These are phyloP conservation scores for Cladosporium oxysporum DNA, from an alignment of 2,329 filamentous ascomycete genomes.

Conservation along the genomic window DNA sequence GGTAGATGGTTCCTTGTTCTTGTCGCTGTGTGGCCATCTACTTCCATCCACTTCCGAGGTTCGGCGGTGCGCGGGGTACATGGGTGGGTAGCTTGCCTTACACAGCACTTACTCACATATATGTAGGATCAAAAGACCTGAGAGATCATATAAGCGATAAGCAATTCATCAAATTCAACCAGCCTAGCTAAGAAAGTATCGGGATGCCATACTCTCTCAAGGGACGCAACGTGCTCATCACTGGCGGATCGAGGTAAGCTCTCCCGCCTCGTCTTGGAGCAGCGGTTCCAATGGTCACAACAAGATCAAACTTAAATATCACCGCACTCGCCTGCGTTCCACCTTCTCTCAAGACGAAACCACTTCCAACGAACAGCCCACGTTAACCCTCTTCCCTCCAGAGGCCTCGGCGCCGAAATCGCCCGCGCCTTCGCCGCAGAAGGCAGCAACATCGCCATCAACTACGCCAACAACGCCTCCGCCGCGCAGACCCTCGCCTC, in stretches of 20 bases:
- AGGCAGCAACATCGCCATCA: conserved; percentile 70
- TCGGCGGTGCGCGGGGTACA: conserved; percentile 4
- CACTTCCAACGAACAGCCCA: not conserved
- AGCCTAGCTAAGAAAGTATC: not conserved
- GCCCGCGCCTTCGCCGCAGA: conserved; percentile 66
- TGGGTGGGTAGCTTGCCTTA: not conserved
- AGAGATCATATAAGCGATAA: not conserved
- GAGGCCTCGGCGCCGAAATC: conserved; percentile 72
- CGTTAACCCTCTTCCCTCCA: conserved; percentile 30
- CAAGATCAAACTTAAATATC: not conserved
- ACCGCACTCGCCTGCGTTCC: not conserved
- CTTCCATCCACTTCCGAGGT: conserved; percentile 2
- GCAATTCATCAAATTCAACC: not conserved
- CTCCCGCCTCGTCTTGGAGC: not conserved
- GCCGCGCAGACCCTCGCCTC: conserved; percentile 61
- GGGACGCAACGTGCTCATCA: conserved; percentile 64
- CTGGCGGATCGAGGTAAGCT: conserved; percentile 62
- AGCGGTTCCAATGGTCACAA: not conserved
- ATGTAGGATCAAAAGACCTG: not conserved
- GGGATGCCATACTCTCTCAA: conserved; percentile 64
- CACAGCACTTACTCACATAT: not conserved
- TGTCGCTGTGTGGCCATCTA: not conserved
- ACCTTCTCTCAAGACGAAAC: not conserved
- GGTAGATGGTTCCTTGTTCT: not conserved
- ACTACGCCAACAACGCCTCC: conserved; percentile 65